These are phyloP conservation scores for Apophysomyces variabilis DNA, from an alignment of 371 early-diverging fungal species.

Conservation along the genomic window DNA sequence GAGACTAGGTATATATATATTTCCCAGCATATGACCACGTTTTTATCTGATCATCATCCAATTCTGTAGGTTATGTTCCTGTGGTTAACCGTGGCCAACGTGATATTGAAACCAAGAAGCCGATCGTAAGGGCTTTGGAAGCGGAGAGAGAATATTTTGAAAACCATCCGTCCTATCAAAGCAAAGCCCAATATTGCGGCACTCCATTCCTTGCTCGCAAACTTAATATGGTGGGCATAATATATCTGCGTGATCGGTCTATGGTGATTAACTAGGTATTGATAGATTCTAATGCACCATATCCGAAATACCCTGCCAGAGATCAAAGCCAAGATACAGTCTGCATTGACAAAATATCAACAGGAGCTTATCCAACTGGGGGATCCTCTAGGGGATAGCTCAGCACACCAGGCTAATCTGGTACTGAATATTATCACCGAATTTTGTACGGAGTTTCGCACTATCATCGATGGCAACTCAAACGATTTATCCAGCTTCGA, in stretches of 20 bases:
- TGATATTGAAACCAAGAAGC: slow-evolving; percentile 92
- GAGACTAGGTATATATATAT: slow-evolving; percentile 71
- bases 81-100: slow-evolving; percentile 97
- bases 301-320: slow-evolving; percentile 96
- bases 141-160: slow-evolving; percentile 93
- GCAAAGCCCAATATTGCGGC: slow-evolving; percentile 98
- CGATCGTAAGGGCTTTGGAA: slow-evolving; percentile 87
- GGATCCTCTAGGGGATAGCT: slow-evolving; percentile 80
- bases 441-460: slow-evolving; percentile 94
- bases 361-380: slow-evolving; percentile 88
- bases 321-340: slow-evolving; percentile 94
- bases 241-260: neutral
- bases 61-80: slow-evolving; percentile 79
- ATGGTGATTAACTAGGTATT: neutral
- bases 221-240: slow-evolving; percentile 79
- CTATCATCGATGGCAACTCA: slow-evolving; percentile 93
- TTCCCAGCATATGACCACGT: no score
- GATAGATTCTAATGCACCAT: slow-evolving; percentile 96
- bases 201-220: slow-evolving; percentile 96
- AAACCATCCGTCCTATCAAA: slow-evolving; percentile 90
- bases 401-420: slow-evolving; percentile 70
- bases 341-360: slow-evolving; percentile 82
- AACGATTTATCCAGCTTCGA: slow-evolving; percentile 92
- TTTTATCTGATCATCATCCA: neutral
- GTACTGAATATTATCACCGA: slow-evolving; percentile 96